Conservation (phyloP, 768 basidiomycete species). For the Lactarius hengduanensis region DNA sequence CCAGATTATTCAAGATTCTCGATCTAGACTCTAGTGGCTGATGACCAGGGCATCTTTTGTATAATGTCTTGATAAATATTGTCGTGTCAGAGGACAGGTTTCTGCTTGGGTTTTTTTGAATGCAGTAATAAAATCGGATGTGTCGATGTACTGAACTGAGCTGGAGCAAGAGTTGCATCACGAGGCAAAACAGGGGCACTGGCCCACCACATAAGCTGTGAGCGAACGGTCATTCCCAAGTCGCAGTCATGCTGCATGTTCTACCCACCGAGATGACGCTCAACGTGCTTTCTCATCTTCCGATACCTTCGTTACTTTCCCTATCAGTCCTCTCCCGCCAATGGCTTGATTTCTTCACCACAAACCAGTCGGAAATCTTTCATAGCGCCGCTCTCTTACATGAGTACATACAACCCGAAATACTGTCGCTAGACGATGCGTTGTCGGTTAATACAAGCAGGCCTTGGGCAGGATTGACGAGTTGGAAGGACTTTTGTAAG, state of each 20-base stretch:
- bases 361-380: constrained; percentile 53
- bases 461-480: background rate
- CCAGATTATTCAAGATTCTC: too few relatives aligned
- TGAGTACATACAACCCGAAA: constrained; percentile 34
- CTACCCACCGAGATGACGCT: constrained; percentile 59
- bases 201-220: too few relatives aligned
- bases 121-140: too few relatives aligned
- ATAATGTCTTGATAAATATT: too few relatives aligned
- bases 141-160: too few relatives aligned
- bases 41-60: too few relatives aligned
- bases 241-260: constrained; percentile 20
- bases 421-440: constrained; percentile 35
- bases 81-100: too few relatives aligned
- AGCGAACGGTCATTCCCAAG: too few relatives aligned
- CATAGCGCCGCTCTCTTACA: constrained; percentile 48
- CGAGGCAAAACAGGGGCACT: too few relatives aligned
- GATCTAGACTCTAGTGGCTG: too few relatives aligned
- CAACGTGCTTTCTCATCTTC: constrained; percentile 48
- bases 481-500: background rate
- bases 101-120: too few relatives aligned
- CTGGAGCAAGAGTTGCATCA: too few relatives aligned
- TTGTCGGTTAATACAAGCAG: constrained; percentile 32
- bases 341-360: constrained; percentile 40
- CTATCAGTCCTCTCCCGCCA: constrained; percentile 29
- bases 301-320: constrained; percentile 42